These are phyloP conservation scores for Phalaenopsis hybrid DNA, from an alignment of 116 monocot species.

Conservation along the genomic window DNA sequence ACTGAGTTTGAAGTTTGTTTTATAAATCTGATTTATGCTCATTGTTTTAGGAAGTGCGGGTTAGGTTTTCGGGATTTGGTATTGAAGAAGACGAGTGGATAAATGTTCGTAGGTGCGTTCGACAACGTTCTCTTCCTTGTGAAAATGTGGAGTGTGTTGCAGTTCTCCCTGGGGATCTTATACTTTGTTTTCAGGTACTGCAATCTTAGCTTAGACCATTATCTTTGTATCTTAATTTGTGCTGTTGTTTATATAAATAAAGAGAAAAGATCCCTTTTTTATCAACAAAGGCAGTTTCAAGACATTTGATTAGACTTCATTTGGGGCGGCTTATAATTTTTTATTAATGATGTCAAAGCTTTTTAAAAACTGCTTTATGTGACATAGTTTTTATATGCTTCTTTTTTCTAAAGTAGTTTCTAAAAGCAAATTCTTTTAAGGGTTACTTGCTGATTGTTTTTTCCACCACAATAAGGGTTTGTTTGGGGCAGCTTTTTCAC, in stretches of 20 bases:
- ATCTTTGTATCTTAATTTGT: background rate
- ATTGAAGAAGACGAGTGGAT: constrained; percentile 96
- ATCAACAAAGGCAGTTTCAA: too few relatives aligned
- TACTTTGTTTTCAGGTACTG: constrained; percentile 91
- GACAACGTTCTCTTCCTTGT: constrained; percentile 92
- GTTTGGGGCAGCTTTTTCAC: too few relatives aligned
- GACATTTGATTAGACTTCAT: too few relatives aligned
- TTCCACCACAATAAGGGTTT: too few relatives aligned
- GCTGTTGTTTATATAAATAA: background rate
- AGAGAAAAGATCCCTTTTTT: background rate
- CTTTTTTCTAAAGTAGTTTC: too few relatives aligned
- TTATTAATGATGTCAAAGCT: too few relatives aligned
- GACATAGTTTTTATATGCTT: too few relatives aligned
- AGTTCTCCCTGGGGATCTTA: constrained; percentile 78
- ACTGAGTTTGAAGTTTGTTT: background rate
- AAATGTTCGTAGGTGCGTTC: constrained; percentile 66
- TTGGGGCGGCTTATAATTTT: too few relatives aligned
- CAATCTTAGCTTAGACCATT: background rate
- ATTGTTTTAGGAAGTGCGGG: constrained; percentile 68
- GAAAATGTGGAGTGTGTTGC: constrained; percentile 81
- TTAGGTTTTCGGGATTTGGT: constrained; percentile 85
- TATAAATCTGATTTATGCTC: background rate
- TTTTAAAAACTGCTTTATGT: too few relatives aligned
- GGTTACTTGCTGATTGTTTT: too few relatives aligned
- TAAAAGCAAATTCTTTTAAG: too few relatives aligned